Conservation (phyloP, 169 alveolate species). For the Miamiensis avidus region DNA sequence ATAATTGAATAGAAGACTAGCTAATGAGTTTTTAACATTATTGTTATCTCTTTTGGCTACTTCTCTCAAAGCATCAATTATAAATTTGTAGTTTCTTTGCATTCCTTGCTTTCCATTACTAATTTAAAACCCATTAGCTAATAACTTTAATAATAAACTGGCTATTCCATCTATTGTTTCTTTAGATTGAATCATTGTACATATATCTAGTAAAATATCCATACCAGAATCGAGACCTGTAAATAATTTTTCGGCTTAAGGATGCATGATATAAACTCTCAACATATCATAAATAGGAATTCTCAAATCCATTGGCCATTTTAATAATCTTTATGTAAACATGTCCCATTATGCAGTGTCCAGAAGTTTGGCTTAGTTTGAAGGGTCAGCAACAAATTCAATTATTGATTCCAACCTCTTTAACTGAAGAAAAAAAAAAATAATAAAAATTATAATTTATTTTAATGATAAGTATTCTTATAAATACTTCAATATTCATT, state of each 20-base stretch:
- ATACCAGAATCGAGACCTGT: constrained; percentile 41
- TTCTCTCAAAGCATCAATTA: background rate
- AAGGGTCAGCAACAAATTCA: background rate
- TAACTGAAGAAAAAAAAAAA: background rate
- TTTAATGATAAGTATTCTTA: background rate
- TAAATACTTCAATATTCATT: too few relatives aligned
- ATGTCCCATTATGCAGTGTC: constrained; percentile 53
- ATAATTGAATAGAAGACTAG: background rate
- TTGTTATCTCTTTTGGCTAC: background rate
- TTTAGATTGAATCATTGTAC: background rate
- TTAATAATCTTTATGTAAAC: constrained; percentile 61
- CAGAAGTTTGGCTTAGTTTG: too few relatives aligned
- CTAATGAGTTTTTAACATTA: background rate
- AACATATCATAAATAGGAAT: constrained; percentile 83
- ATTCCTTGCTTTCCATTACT: background rate
- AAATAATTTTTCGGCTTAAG: constrained; percentile 65
- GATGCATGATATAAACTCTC: constrained; percentile 78
- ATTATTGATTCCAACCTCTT: background rate
- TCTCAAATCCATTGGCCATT: constrained; percentile 70
- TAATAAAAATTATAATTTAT: too few relatives aligned
- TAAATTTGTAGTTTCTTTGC: background rate
- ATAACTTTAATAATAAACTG: too few relatives aligned
- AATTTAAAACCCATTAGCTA: background rate
- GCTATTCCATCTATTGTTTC: background rate
- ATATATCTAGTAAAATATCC: background rate